Percentiles rank a stretch among this genome's conserved stretches.
Conservation (phyloP, 805 yeast genomes). For the Candida sakaeoensis region DNA sequence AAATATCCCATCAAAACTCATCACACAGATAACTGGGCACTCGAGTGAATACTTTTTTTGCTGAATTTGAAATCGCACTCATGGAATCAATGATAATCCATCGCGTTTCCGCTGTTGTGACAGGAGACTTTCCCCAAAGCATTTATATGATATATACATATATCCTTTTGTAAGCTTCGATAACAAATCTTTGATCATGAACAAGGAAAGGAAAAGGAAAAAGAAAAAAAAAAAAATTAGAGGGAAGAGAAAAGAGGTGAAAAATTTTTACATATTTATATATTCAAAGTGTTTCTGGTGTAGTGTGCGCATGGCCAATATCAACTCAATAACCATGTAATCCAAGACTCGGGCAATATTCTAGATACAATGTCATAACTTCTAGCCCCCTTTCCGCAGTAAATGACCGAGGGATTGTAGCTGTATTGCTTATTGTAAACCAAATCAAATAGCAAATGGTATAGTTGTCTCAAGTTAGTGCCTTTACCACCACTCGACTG, state of each 20-base stretch:
- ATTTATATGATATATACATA: conserved; percentile 12
- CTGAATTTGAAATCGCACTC: conserved; percentile 9
- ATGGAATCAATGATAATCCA: conserved; percentile 27
- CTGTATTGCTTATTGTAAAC: conserved; percentile 17
- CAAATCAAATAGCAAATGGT: conserved; percentile 39
- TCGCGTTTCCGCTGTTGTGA: conserved; percentile 66
- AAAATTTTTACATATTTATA: conserved; percentile 2
- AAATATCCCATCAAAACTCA: neutral
- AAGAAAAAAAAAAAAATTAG: conserved; percentile 8
- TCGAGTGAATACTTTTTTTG: neutral
- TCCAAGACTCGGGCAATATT: conserved; percentile 28
- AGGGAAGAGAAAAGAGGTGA: conserved; percentile 2
- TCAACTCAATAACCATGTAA: conserved; percentile 21
- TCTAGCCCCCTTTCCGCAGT: conserved; percentile 43
- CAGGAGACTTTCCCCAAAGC: conserved; percentile 93
- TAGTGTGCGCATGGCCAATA: conserved; percentile 1
- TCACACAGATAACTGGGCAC: neutral
- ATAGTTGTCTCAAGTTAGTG: conserved; percentile 31
- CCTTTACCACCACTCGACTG: conserved; percentile 25
- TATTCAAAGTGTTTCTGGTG: neutral
- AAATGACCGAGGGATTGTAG: conserved; percentile 27
- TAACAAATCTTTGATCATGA: conserved; percentile 75
- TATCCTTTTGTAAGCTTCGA: conserved; percentile 65
- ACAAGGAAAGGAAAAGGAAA: conserved; percentile 36
- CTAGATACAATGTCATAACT: conserved; percentile 31